Base-by-base conservation (phyloP, 176 grass and related monocot species). In the Phragmites australis region DNA sequence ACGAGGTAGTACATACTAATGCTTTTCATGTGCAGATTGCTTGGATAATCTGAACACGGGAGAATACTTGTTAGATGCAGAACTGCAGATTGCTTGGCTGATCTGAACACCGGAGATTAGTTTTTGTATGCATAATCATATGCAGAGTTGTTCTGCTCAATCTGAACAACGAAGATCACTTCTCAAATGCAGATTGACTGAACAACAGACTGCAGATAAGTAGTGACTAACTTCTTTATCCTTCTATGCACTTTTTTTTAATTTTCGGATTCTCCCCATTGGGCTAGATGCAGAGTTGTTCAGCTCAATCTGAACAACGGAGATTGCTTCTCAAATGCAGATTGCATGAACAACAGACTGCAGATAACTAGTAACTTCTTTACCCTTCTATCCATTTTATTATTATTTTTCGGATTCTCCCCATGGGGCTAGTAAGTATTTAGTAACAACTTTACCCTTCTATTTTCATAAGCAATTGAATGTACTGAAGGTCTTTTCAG, bases 21-120 rank as follows among this genome's bases (percentile, higher is more conserved):
- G 46, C 65, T 70, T 86, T 87, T 63, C 55, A 1, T 52, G 6
- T 77, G 85, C 45, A 62, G 23, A 54, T 75, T 10, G 32, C 57
- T 55, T 74, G 57, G 59, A 21, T 39, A 37, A 65, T 57, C 9
- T 25, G 45, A 31, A 61, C 32, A 76, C 17, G 67, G 30, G 13
- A 62, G 73, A 19, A 18, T 59, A 45, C 3, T 58, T 59, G 23
- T 59, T 16, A 18, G 18, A 46, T 61, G 55, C 22, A 46, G 55
- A 61, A 41, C 29, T 58, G 34, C 37, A 45, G 54, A 60, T 76
- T 76, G 23, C 22, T 12, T 76, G 22, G 0, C 54, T 44, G 43
- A 60, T 76, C 39, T 76, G 39, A 30, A 29, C 10, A 12, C 21
- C 53, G 6, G n/a, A 53, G 22, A 22, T 2, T 10, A 2, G 1